Conservation (phyloP, 1,284 basidiomycete species). For the Omphalotus olearius region DNA sequence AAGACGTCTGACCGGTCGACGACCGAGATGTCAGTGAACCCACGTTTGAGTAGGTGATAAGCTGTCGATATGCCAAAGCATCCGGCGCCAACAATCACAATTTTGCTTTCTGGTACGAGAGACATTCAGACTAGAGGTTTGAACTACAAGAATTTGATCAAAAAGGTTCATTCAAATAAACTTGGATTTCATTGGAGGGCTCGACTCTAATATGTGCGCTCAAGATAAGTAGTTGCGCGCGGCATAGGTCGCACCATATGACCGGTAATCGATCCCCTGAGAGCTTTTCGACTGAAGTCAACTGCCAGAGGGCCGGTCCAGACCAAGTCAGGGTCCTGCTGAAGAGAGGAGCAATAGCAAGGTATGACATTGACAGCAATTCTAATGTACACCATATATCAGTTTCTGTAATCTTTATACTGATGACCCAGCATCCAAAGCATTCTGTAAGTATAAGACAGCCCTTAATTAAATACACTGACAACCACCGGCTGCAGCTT, state of each 20-base stretch:
- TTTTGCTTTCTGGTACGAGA: constrained; percentile 26
- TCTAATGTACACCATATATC: not conserved
- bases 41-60: constrained; percentile 65
- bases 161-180: not conserved
- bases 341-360: not conserved
- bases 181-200: too few relatives aligned
- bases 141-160: not conserved
- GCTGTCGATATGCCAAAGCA: constrained; percentile 86
- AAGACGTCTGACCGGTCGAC: constrained; percentile 63
- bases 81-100: constrained; percentile 82
- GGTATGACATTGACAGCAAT: not conserved
- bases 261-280: too few relatives aligned
- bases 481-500: constrained; percentile 60
- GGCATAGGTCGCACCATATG: too few relatives aligned
- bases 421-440: not conserved
- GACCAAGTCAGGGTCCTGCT: too few relatives aligned
- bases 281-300: too few relatives aligned
- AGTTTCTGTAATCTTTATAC: not conserved
- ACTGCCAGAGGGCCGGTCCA: too few relatives aligned
- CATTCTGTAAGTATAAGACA: constrained; percentile 1
- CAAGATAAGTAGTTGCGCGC: too few relatives aligned
- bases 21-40: constrained; percentile 67
- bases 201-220: too few relatives aligned
- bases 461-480: constrained; percentile 37
- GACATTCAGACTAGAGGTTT: constrained; percentile 22